Evolutionary conservation across 345 rosid species (phyloP).

Genomic region (Brassica carinata): DNA sequence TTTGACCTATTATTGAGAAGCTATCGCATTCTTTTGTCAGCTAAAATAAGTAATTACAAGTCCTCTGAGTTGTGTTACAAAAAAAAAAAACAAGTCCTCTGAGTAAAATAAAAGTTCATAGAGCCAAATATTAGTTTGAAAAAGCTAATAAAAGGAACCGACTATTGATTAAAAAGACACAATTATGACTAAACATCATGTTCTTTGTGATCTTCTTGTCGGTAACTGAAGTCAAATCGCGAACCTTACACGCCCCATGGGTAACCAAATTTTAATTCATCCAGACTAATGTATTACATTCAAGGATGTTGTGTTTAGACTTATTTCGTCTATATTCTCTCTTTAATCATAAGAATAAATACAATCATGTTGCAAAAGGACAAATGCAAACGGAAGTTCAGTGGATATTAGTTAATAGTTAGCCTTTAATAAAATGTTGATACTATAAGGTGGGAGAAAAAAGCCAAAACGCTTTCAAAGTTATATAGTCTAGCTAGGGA

Average conservation of each 20-base stretch:
- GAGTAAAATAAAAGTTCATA: neutral
- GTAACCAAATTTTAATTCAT: neutral
- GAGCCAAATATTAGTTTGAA: slow-evolving; percentile 12
- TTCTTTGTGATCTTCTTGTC: slow-evolving; percentile 27
- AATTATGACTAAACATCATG: slow-evolving; percentile 27
- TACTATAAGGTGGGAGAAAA: slow-evolving; percentile 7
- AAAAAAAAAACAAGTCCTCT: neutral
- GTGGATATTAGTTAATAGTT: neutral
- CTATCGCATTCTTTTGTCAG: neutral
- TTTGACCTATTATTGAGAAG: slow-evolving; percentile 11
- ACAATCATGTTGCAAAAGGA: neutral
- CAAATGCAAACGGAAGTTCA: neutral
- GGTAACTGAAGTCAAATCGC: slow-evolving; percentile 27
- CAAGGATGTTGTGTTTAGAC: neutral
- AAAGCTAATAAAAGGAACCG: slow-evolving; percentile 33
- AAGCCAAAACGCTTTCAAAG: slow-evolving; percentile 2
- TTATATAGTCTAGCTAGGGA: slow-evolving; percentile 8
- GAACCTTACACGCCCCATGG: slow-evolving; percentile 15
- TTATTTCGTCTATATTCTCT: neutral
- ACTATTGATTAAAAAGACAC: slow-evolving; percentile 19
- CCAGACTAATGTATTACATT: neutral
- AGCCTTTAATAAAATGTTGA: neutral
- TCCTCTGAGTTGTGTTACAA: neutral
- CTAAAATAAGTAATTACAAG: slow-evolving; percentile 4
- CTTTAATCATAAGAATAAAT: neutral